Percentiles rank a stretch among this genome's conserved stretches.
These are phyloP conservation scores for Candida tibetensis DNA, from an alignment of 805 yeast genomes.

Conservation along the genomic window DNA sequence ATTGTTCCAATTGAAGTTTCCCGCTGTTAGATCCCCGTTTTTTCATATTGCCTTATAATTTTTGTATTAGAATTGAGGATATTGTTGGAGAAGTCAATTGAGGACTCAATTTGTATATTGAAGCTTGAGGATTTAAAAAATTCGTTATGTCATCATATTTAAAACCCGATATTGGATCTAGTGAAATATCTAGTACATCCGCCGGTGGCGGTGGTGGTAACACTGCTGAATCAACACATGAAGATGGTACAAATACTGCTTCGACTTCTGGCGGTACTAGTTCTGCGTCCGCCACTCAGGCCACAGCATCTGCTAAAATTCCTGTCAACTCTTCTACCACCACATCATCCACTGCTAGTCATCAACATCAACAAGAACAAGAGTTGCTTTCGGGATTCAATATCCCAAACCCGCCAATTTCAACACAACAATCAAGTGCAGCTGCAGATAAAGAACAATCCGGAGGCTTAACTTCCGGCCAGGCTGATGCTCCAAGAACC, in stretches of 20 bases:
- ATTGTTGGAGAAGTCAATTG: neutral
- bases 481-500: constrained; percentile 57
- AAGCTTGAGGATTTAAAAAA: no score
- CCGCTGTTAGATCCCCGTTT: constrained; percentile 1
- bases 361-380: constrained; percentile 44
- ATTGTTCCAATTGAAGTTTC: constrained; percentile 1
- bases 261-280: neutral
- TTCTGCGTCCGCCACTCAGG: constrained; percentile 3
- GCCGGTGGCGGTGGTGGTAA: neutral
- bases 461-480: constrained; percentile 7
- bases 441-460: constrained; percentile 23
- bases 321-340: constrained; percentile 9
- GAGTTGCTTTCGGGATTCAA: constrained; percentile 38
- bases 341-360: constrained; percentile 33
- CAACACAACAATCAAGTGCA: constrained; percentile 35
- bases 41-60: neutral
- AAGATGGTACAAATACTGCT: neutral
- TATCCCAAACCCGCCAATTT: constrained; percentile 42
- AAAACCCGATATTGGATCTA: neutral
- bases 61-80: neutral
- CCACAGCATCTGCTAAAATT: constrained; percentile 2
- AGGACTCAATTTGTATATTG: no score
- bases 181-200: neutral
- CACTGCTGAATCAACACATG: neutral
- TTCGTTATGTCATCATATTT: neutral